Evolutionary conservation across 208 protist genomes (phyloP).

Genomic region (Trichomonas tenax): DNA sequence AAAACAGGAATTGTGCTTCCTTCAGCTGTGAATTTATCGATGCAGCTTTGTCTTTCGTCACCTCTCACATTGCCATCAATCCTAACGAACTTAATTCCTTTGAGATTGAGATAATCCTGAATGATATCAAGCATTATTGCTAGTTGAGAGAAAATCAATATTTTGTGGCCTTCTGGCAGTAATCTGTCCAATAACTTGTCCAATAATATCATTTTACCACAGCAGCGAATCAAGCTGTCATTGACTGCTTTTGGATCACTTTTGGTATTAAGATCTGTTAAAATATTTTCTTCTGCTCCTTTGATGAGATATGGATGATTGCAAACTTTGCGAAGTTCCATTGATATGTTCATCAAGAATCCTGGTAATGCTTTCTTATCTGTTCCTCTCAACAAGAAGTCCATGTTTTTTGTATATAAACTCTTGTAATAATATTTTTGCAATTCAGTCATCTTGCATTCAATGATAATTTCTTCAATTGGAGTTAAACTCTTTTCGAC

Average conservation of each 20-base stretch:
- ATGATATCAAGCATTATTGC: conserved; percentile 45
- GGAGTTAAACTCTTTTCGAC: conserved; percentile 76
- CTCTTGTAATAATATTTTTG: conserved; percentile 61
- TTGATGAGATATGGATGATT: conserved; percentile 85
- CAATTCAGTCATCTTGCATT: conserved; percentile 46
- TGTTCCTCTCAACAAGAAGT: conserved; percentile 27
- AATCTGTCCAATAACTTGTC: conserved; percentile 50
- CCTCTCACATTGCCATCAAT: conserved; percentile 26
- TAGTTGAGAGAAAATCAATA: conserved; percentile 96
- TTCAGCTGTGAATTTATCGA: conserved; percentile 36
- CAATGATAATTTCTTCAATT: conserved; percentile 54
- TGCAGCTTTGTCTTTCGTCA: conserved; percentile 31
- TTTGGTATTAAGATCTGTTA: conserved; percentile 23
- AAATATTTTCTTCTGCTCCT: conserved; percentile 53
- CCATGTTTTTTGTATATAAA: conserved; percentile 44
- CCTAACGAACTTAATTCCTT: conserved; percentile 18
- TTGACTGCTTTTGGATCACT: background rate
- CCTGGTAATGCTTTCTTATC: background rate
- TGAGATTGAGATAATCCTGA: conserved; percentile 34
- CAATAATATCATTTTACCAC: conserved; percentile 66
- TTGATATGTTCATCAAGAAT: conserved; percentile 33
- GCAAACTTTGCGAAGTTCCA: conserved; percentile 55
- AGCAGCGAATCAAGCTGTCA: conserved; percentile 24
- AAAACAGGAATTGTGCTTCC: conserved; percentile 45
- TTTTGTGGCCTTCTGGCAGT: conserved; percentile 59